Base-by-base conservation (phyloP, 805 yeast species). In the Barnettozyma sucrosica region DNA sequence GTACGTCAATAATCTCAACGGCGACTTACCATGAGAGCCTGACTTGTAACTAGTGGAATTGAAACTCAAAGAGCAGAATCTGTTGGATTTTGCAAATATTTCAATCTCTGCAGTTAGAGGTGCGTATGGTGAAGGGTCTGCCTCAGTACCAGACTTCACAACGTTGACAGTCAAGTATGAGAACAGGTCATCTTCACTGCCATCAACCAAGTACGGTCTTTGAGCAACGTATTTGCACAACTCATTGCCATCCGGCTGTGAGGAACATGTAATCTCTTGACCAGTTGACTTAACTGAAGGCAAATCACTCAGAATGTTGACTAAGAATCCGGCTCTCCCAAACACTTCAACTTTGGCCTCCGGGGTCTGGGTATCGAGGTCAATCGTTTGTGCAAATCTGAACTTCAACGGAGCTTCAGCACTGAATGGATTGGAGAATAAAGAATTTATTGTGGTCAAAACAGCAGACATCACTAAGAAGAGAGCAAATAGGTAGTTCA, bases 371-470 rank as follows among this genome's bases (percentile, higher is more conserved):
- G 48, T 45, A 41, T 65, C 64, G 48, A 83, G 63, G 53, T 85
- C 76, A 45, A 84, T 70, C 2, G 69, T 66, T 64, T 89, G 90
- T 32, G 80, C 66, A 57, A 85, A 84, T 52, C 90, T 71, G 48
- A 87, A 68, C 61, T 88, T 89, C 63, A 88, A 62, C 5, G 96
- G 96, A 30, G 76, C 69, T 5, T 65, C 57, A 23, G 70, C 68
- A 26, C 81, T 76, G 61, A 83, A 87, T n/a, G 96, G 85, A 3
- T 65, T 62, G 14, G 69, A 62, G 19, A 69, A 52, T n/a, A 68
- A 55, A 19, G 80, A 59, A 9, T 66, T 49, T 2, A 68, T 51
- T 4, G 72, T 57, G 11, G 77, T 72, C 11, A 70, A 47, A 6
- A 73, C 50, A 19, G 75, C 61, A 2, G 72, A 57, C 10, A 68